Evolutionary conservation across 176 grass and related monocot species (phyloP).

Genomic region (Musa troglodytarum): DNA sequence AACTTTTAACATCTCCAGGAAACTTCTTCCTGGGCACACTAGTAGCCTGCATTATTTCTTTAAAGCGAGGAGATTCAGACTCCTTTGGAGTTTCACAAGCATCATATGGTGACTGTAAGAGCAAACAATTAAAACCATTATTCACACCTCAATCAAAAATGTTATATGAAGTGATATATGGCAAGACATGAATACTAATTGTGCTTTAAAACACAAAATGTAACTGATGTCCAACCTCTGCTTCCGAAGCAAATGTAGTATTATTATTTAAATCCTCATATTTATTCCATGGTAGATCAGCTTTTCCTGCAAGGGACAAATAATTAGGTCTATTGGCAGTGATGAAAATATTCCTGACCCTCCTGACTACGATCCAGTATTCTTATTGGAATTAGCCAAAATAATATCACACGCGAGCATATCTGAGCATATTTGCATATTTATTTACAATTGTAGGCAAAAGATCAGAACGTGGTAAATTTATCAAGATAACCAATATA

Average conservation of each 20-base stretch:
- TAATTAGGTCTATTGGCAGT: slow-evolving; percentile 11
- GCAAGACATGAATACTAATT: neutral
- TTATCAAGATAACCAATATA: no score
- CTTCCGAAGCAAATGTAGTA: slow-evolving; percentile 59
- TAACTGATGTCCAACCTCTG: slow-evolving; percentile 43
- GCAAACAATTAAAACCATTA: neutral
- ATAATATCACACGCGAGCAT: no score
- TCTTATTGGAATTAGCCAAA: neutral
- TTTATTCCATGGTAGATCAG: slow-evolving; percentile 51
- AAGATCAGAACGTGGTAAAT: no score
- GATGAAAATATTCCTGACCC: neutral
- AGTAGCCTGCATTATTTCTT: slow-evolving; percentile 98
- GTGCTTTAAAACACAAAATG: neutral
- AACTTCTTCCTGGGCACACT: slow-evolving; percentile 92
- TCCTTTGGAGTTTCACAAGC: slow-evolving; percentile 95
- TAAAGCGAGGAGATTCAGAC: slow-evolving; percentile 97
- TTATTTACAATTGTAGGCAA: neutral
- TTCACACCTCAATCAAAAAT: slow-evolving; percentile 5
- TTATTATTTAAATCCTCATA: slow-evolving; percentile 65
- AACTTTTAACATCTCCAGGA: slow-evolving; percentile 92
- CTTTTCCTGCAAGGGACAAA: slow-evolving; percentile 61
- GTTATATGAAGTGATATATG: slow-evolving; percentile 7
- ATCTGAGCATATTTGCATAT: neutral
- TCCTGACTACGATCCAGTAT: neutral
- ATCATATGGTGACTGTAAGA: slow-evolving; percentile 66